Base-by-base conservation (phyloP, 164 flowering plant species). In the Piper betle region DNA sequence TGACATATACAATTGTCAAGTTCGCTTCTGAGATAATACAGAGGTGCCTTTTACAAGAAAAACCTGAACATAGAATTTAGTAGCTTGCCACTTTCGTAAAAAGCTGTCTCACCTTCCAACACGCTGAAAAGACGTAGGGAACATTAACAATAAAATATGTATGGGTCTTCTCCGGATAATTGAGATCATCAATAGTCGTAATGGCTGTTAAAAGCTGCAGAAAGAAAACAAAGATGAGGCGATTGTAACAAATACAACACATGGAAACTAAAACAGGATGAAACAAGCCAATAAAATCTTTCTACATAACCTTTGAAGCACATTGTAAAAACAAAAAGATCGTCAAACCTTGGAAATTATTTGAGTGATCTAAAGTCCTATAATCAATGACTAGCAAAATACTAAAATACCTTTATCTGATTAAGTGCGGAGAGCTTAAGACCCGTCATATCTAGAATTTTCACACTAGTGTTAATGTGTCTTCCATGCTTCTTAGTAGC, bases 141-240 rank as follows among this genome's bases (percentile, higher is more conserved):
- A 77, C 91, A 71, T 94, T 94, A 46, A 84, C 99, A 61, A 94
- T 81, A 71, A 78, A 94, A 72, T 94, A 94, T 33, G 96, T 88
- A 9, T 91, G 86, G 2, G 99, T 91, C 83, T 94, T 94, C 80
- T 94, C 99, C 39, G 99, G 99, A 69, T 91, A 94, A 70, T 94
- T 94, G 62, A 94, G 74, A 68, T 94, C 99, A 77, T 94, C 99
- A 66, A 94, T 80, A 19, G 95, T 84, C 46, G 96, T 79, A 70
- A 91, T 86, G 15, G 62, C 74, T 37, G 95, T 88, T 71, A 91
- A 46, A 39, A 94, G 71, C 99, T 94, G 96, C 88, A 82, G 16
- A 37, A 9, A 33, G 20, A 59, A 59, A 59, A 20, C 13, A 59
- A 40, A 9, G n/a, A 39, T n/a, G 25, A 39, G 20, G 11, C 10